Evolutionary conservation across 257 asterid genomes (phyloP), one percentile per base, ranked within the genome.

Genomic region (Plantago elongata): DNA sequence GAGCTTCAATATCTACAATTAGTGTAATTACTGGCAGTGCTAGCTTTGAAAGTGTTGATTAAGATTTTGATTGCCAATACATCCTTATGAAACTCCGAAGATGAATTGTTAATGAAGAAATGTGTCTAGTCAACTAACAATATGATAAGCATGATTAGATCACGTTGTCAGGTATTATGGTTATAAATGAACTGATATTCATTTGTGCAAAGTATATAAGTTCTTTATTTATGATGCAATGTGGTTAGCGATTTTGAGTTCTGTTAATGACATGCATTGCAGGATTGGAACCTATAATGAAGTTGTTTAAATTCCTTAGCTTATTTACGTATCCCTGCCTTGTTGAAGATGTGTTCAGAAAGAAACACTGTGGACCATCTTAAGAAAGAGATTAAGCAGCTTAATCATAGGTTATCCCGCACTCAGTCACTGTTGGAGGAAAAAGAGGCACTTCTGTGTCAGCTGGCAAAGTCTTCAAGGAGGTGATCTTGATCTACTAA

Each of bases 291-390:
- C 43, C 56, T 44, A 47, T 45, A 54, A 49, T 29, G 51, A 30
- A 51, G 52, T 65, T 63, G 73, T 51, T 61, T 45, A 58, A 77
- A 40, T 67, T 85, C 88, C 97, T 92, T 92, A 81, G 85, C 96
- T 78, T 83, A 59, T 76, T 62, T 72, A 92, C 95, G 97, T 67
- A 82, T 84, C 85, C 99, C 99, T 65, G 94, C 95, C 75, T 76
- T 92, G 72, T 69, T 92, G 83, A 92, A 92, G 84, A 84, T 92
- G 74, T 84, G 96, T 77, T 79, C 87, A 44, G 94, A 92, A 63
- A 80, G 87, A 81, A 82, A 84, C 50, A 69, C 79, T 37, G 82
- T 80, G 76, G 82, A 79, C 67, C 83, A 67, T 75, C 88, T 92
- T 75, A 79, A 84, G 81, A 84, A 84, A 78, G 95, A 92, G 71